Conservation (phyloP, 495 filamentous ascomycete genomes). For the Lophiostoma macrostomum region DNA sequence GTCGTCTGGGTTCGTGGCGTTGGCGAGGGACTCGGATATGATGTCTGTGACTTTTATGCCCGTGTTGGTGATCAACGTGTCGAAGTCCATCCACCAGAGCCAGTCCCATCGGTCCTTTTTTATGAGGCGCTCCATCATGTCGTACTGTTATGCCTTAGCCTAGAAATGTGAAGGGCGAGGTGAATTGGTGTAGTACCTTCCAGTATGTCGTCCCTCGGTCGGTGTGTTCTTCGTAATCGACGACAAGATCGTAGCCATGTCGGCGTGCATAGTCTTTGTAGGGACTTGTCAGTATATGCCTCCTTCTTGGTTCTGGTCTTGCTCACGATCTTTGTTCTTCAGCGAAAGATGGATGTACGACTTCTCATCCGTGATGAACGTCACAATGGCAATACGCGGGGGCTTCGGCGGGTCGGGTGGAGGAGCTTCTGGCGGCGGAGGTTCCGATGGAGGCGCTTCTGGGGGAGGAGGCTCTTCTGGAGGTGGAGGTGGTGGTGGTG, state of each 20-base stretch:
- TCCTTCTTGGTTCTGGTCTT: not conserved
- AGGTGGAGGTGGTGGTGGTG: not conserved
- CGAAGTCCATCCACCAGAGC: conserved; percentile 39
- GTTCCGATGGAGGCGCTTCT: not conserved
- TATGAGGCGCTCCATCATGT: conserved; percentile 36
- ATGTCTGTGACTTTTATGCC: conserved; percentile 28
- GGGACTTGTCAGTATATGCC: not conserved
- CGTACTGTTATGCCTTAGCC: too few species aligned
- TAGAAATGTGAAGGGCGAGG: too few species aligned
- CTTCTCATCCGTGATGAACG: conserved; percentile 28
- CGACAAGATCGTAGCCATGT: conserved; percentile 33
- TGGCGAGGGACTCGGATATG: conserved; percentile 30
- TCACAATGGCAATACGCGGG: conserved; percentile 29
- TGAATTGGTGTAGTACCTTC: too few species aligned
- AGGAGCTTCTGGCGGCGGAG: too few species aligned
- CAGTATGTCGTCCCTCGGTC: conserved; percentile 23
- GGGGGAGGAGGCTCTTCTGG: not conserved
- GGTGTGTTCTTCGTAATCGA: conserved; percentile 34
- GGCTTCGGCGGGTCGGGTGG: not conserved
- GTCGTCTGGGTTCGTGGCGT: conserved; percentile 19
- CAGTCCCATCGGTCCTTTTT: conserved; percentile 33
- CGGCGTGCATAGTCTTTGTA: conserved; percentile 28
- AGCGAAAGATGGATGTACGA: conserved; percentile 31
- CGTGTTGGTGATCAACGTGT: conserved; percentile 30
- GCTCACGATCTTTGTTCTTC: conserved; percentile 33